Evolutionary conservation across 2,329 filamentous ascomycete species (phyloP), one percentile per base, ranked within the genome.

Genomic region (Nothopassalora personata): DNA sequence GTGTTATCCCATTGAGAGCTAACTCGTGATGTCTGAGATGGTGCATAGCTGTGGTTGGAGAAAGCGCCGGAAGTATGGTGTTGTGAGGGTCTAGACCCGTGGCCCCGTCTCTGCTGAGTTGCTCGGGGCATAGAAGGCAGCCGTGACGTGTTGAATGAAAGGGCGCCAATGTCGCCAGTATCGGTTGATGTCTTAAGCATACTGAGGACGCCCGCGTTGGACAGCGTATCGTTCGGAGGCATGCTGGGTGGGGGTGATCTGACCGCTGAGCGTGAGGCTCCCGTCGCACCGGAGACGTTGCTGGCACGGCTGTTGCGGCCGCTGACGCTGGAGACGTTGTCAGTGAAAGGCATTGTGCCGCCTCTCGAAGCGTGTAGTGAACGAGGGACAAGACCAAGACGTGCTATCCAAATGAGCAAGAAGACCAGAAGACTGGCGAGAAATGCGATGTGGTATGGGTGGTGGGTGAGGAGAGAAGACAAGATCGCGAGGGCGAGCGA

Each of bases 151-250:
- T 74, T 70, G 66, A 74, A 73, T 5, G 71, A 71, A 18, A 79
- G 67, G 30, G 72, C 68, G 10, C 72, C 76, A 51, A 80, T 70
- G 60, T 79, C 75, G 53, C 78, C 77, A 52, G 78, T 74, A 65
- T 80, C 79, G 1, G 77, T 80, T 8, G 75, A 75, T 10, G 77
- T 80, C 59, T 76, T 76, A 57, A 80, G 76, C 79, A 81, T 81
- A 62, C 76, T 78, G 69, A 77, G 71, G 60, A 80, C 74, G 45
- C 75, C 77, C 28, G 75, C 74, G 57, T 72, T 71, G 64, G 66
- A 55, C 69, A 71, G 53, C 69, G 69, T 60, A 66, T 69, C 61
- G 67, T 64, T 61, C 70, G 67, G 59, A 58, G 71, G 67, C 58
- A 58, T 67, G 65, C 54, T 61, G 64, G 68, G 59, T 62, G 64